Percentiles rank a stretch among this genome's conserved stretches.
Evolutionary conservation across 2,329 filamentous ascomycete genomes (phyloP).

Genomic region (Arthrobotrys sinensis): DNA sequence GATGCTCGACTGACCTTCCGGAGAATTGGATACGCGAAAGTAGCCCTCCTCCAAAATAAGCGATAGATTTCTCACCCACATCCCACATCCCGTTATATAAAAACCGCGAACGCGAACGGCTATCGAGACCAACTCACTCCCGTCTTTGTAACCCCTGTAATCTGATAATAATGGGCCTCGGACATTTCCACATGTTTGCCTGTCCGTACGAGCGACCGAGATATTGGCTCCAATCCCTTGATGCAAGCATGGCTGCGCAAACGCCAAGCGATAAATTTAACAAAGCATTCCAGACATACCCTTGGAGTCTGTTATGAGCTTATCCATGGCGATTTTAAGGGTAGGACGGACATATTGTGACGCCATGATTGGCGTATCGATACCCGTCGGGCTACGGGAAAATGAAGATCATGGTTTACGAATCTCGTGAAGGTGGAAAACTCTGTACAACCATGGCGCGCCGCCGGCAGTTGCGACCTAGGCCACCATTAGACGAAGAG

Average conservation of each 20-base stretch:
- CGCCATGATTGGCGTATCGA: slow-evolving; percentile 12
- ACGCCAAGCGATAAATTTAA: slow-evolving; percentile 18
- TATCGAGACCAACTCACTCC: neutral
- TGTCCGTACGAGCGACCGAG: neutral
- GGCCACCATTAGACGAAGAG: neutral
- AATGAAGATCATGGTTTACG: neutral
- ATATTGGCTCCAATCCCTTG: neutral
- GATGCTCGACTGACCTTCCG: neutral
- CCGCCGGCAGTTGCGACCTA: slow-evolving; percentile 19
- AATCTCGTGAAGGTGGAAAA: slow-evolving; percentile 12
- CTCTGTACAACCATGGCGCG: slow-evolving; percentile 22
- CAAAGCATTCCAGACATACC: neutral
- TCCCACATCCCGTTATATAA: neutral
- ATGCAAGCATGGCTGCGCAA: neutral
- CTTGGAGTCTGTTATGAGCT: neutral
- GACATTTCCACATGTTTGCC: neutral
- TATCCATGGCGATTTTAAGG: slow-evolving; percentile 8
- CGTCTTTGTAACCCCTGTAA: neutral
- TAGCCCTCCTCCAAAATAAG: neutral
- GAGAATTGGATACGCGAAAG: neutral
- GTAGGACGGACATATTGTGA: slow-evolving; percentile 18
- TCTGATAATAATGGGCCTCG: neutral
- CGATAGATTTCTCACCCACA: neutral
- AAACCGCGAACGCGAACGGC: neutral
- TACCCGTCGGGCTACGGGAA: neutral